Evolutionary conservation across 306 rosid species (phyloP), one percentile per base, ranked within the genome.

Genomic region (Canavalia gladiata): DNA sequence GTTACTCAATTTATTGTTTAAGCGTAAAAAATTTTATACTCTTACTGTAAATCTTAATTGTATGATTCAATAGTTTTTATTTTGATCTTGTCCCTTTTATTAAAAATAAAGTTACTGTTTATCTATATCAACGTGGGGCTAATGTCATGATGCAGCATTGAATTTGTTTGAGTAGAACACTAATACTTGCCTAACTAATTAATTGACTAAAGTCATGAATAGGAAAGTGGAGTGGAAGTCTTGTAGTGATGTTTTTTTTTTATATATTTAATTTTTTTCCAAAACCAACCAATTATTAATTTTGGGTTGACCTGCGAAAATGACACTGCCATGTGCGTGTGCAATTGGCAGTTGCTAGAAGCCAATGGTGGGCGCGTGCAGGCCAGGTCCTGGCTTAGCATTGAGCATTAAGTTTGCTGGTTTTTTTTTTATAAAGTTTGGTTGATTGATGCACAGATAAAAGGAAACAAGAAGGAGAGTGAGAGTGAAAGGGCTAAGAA

Each of bases 401-500:
- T 33, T 1, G 34, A 62, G 46, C 12, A 8, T 18, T 18, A 18
- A 18, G 25, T 37, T 37, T 37, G 41, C 41, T 37, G 41, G 2
- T 37, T 37, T 37, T 18, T 18, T 18, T 18, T 18, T 18, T 18
- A 18, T 4, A 8, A 9, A 4, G 33, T 30, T 12, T 72, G 76
- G 34, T 68, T 71, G 1, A 3, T 55, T 35, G 28, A 58, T 80
- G 81, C 6, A 67, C 88, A 90, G 94, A 67, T 92, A 0, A 87
- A 82, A 75, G 96, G 87, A 46, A 47, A 55, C 67, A 84, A 84
- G 68, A 84, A 90, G 33, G 82, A 76, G 12, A 81, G 72, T 29
- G 84, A 82, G 25, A 74, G 34, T 10, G 90, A 89, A 12, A 71
- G 93, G 35, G 93, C 86, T 7, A 88, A 72, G 87, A 89, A 89